Evolutionary conservation across 768 basidiomycete species (phyloP).

Genomic region (Auriscalpium orientale): DNA sequence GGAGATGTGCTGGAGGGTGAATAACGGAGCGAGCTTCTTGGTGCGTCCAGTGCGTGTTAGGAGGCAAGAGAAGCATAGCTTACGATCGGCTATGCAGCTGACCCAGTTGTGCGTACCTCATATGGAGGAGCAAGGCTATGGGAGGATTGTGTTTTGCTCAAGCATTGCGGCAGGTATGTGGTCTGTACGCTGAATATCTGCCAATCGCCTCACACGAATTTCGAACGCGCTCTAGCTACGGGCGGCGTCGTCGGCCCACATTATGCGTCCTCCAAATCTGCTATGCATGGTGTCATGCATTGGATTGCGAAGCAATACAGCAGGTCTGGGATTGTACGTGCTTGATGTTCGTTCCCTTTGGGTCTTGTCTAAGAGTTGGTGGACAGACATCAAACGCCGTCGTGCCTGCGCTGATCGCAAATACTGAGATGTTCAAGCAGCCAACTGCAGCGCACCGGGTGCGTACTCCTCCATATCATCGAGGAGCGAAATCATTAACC

Average conservation of each 20-base stretch:
- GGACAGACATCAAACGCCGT: slow-evolving; percentile 45
- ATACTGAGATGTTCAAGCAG: slow-evolving; percentile 42
- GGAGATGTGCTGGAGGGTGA: slow-evolving; percentile 39
- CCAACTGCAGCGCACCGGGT: slow-evolving; percentile 29
- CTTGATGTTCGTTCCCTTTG: too few species aligned
- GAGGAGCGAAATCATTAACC: not conserved
- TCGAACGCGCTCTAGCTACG: slow-evolving; percentile 23
- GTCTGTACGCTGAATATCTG: not conserved
- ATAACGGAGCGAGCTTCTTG: slow-evolving; percentile 39
- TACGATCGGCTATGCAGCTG: slow-evolving; percentile 25
- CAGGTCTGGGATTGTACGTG: slow-evolving; percentile 41
- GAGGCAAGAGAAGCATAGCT: not conserved
- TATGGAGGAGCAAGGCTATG: slow-evolving; percentile 42
- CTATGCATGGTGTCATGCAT: slow-evolving; percentile 45
- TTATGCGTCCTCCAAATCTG: slow-evolving; percentile 50
- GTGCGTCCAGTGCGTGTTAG: slow-evolving; percentile 23
- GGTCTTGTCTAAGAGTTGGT: too few species aligned
- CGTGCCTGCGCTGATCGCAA: slow-evolving; percentile 44
- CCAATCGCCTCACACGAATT: not conserved
- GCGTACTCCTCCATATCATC: slow-evolving; percentile 1
- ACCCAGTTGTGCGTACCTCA: slow-evolving; percentile 43
- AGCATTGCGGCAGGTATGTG: slow-evolving; percentile 41
- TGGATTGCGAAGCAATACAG: slow-evolving; percentile 46
- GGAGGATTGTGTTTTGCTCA: slow-evolving; percentile 44
- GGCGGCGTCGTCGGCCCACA: slow-evolving; percentile 51